These are phyloP conservation scores for Sporothrix mexicana DNA, from an alignment of 2,329 filamentous ascomycete species.

Conservation along the genomic window DNA sequence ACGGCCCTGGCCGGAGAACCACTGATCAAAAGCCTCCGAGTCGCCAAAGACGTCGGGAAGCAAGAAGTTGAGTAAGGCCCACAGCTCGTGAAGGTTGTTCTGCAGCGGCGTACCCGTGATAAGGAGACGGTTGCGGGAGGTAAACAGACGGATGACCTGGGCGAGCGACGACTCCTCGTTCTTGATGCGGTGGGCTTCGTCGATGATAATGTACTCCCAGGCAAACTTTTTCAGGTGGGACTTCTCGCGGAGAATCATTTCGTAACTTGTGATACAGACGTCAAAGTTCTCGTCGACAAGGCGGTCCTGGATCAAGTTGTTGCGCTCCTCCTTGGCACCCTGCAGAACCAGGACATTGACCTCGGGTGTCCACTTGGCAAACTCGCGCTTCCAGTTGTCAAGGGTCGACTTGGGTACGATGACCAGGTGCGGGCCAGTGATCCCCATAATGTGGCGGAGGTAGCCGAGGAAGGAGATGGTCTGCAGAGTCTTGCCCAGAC, in stretches of 20 bases:
- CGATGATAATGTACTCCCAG: constrained; percentile 99
- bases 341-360: constrained; percentile 93
- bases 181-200: constrained; percentile 98
- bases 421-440: constrained; percentile 87
- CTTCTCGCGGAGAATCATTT: constrained; percentile 98
- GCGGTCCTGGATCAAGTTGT: constrained; percentile 84
- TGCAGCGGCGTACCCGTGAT: constrained; percentile 97
- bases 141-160: constrained; percentile 94
- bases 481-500: constrained; percentile 94
- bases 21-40: constrained; percentile 94
- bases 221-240: constrained; percentile 94
- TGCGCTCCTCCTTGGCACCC: constrained; percentile 91
- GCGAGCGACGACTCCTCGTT: constrained; percentile 97
- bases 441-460: constrained; percentile 86
- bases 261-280: constrained; percentile 97
- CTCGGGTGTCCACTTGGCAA: constrained; percentile 91
- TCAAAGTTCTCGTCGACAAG: constrained; percentile 96
- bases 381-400: constrained; percentile 98
- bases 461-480: constrained; percentile 98
- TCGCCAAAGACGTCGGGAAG: constrained; percentile 98
- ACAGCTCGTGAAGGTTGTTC: constrained; percentile 97
- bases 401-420: constrained; percentile 95
- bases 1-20: constrained; percentile 89
- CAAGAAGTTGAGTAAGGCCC: constrained; percentile 95
- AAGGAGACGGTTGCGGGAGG: constrained; percentile 90